These are phyloP conservation scores for Candida coquimbonensis DNA, from an alignment of 805 yeast genomes.

Conservation along the genomic window DNA sequence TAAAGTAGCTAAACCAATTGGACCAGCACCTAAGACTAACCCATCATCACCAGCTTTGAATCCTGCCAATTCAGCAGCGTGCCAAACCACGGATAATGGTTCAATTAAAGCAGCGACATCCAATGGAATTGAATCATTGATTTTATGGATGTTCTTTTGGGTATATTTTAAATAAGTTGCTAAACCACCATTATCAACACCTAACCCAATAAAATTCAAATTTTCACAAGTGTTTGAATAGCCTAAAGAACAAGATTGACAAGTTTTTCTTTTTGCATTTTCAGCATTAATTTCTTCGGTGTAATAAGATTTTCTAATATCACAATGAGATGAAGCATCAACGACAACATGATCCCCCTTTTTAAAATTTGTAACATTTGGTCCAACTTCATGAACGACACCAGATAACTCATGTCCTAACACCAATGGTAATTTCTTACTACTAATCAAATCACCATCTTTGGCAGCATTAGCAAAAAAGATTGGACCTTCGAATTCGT, in stretches of 20 bases:
- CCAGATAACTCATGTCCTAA: slow-evolving; percentile 62
- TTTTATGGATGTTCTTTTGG: slow-evolving; percentile 32
- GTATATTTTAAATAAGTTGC: slow-evolving; percentile 39
- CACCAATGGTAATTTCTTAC: slow-evolving; percentile 44
- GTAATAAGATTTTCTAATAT: slow-evolving; percentile 28
- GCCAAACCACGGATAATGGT: slow-evolving; percentile 55
- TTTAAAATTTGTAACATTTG: slow-evolving; percentile 39
- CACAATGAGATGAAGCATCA: slow-evolving; percentile 40
- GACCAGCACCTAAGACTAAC: slow-evolving; percentile 54
- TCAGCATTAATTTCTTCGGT: slow-evolving; percentile 5
- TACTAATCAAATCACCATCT: slow-evolving; percentile 24
- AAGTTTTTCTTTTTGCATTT: slow-evolving; percentile 22
- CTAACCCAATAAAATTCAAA: slow-evolving; percentile 41
- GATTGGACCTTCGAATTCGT: slow-evolving; percentile 55
- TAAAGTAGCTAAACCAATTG: slow-evolving; percentile 55
- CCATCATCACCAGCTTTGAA: slow-evolving; percentile 40
- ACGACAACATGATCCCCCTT: slow-evolving; percentile 53
- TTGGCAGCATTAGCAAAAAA: slow-evolving; percentile 46
- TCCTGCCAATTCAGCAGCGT: slow-evolving; percentile 41
- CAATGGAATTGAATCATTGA: slow-evolving; percentile 34
- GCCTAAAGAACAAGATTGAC: slow-evolving; percentile 38
- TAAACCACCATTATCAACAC: slow-evolving; percentile 41
- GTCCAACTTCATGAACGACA: slow-evolving; percentile 46
- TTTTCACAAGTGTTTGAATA: slow-evolving; percentile 39
- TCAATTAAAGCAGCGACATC: slow-evolving; percentile 53